Base-by-base conservation (phyloP, 208 protist species). In the Strigomonas galati region DNA sequence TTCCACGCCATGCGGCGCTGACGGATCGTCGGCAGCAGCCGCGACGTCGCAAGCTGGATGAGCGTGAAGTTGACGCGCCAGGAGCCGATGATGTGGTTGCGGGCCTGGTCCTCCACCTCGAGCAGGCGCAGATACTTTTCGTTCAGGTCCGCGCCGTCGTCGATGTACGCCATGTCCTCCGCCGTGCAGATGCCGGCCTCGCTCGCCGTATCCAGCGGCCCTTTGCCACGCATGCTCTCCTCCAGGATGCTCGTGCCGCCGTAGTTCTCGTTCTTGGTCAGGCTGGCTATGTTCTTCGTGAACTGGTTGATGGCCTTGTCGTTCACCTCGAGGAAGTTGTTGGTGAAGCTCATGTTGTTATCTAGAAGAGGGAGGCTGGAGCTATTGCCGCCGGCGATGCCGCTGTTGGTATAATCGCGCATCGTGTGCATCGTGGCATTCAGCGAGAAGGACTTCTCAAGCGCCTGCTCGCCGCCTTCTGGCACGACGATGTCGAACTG, bases 11-110 rank as follows among this genome's bases (percentile, higher is more conserved):
- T 54, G 14, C 73, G 74, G 27, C 75, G 82, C 57, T 79, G 70
- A 1, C 88, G 80, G 32, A 94, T 67, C 1, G 88, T 94, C 0
- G 88, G 88, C 56, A 94, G 71, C 19, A 92, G 55, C n/a, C 83
- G 80, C 31, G 57, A 69, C 35, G 60, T 56, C 14, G 77, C 88
- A 10, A 94, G 57, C 54, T 82, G 66, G 51, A 91, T 54, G 27
- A 94, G 65, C n/a, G 68, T 71, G 28, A 43, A 76, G 68, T 89
- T 81, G 43, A 90, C 74, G 32, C 65, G 66, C 79, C 81, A 90
- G 21, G 81, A 72, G 12, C 74, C 84, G 53, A 76, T 76, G 71
- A 94, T 79, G 51, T 83, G 64, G 65, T 84, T 67, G 10, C 88
- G 82, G 28, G 67, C 48, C 53, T 75, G 71, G 35, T 83, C 64